phyloP scores from a whole-genome alignment of 2,329 filamentous ascomycete species.

The Aspergillus candidus region DNA sequence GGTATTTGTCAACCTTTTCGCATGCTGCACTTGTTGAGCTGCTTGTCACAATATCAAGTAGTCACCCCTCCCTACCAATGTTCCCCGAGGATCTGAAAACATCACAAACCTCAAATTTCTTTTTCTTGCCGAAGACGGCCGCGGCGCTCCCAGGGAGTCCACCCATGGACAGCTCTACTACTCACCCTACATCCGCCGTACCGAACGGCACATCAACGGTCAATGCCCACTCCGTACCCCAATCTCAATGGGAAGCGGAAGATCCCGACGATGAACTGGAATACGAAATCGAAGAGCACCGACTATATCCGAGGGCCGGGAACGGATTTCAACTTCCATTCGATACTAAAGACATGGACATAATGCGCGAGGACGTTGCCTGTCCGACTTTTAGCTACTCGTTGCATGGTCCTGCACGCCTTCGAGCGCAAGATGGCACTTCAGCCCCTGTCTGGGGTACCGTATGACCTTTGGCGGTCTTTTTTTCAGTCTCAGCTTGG shows the following conservation, averaged over 20 bases:
- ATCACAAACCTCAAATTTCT: constrained; percentile 20
- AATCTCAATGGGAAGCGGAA: constrained; percentile 7
- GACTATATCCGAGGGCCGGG: constrained; percentile 58
- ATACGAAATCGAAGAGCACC: constrained; percentile 47
- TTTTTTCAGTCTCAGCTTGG: not conserved
- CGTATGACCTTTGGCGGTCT: not conserved
- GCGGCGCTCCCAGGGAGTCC: constrained; percentile 1
- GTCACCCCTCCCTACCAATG: constrained; percentile 60
- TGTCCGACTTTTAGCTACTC: constrained; percentile 53
- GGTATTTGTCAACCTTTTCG: constrained; percentile 58
- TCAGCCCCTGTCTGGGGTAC: constrained; percentile 9
- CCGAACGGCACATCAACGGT: constrained; percentile 1
- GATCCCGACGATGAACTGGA: constrained; percentile 35
- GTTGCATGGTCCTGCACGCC: constrained; percentile 23
- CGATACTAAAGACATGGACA: constrained; percentile 55
- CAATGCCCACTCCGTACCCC: too few species aligned
- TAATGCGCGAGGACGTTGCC: constrained; percentile 55
- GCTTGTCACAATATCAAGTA: constrained; percentile 55
- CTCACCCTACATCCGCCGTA: constrained; percentile 6
- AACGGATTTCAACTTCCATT: constrained; percentile 54
- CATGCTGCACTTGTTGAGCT: constrained; percentile 59
- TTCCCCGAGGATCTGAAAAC: constrained; percentile 45
- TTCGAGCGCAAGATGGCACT: constrained; percentile 10
- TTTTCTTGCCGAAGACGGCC: constrained; percentile 7
- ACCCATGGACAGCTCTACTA: not conserved